phyloP scores from a whole-genome alignment of 768 basidiomycete species.

The Pulveroboletus sp. region DNA sequence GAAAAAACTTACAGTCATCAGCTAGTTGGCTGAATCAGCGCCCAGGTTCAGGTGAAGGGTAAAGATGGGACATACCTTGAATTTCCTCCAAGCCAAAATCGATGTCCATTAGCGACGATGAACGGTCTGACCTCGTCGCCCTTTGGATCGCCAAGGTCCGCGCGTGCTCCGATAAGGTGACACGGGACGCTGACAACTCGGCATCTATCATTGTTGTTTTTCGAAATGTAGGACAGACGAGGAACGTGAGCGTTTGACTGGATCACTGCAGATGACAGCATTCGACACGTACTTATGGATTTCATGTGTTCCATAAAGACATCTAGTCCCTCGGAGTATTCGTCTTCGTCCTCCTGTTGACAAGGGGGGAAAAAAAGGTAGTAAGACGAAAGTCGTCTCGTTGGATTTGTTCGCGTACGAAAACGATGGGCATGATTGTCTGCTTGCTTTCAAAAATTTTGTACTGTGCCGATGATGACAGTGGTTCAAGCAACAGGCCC shows the following conservation, averaged over 20 bases:
- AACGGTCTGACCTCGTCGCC: constrained; percentile 5
- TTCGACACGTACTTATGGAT: constrained; percentile 17
- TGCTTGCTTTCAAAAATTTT: constrained; percentile 4
- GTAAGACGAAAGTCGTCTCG: constrained; percentile 3
- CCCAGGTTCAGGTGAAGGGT: not conserved
- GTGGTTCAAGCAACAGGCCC: constrained; percentile 1
- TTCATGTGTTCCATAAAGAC: constrained; percentile 6
- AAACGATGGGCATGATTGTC: constrained; percentile 13
- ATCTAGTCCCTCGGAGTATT: constrained; percentile 16
- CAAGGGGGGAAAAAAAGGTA: not conserved
- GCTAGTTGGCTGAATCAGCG: constrained; percentile 12
- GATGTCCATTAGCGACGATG: constrained; percentile 23
- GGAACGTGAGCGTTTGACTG: not conserved
- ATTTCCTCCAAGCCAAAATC: constrained; percentile 11
- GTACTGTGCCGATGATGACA: constrained; percentile 9
- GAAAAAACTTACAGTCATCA: constrained; percentile 10
- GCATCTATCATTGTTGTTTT: constrained; percentile 5
- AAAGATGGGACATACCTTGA: constrained; percentile 11
- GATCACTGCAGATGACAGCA: not conserved
- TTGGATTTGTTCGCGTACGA: constrained; percentile 15
- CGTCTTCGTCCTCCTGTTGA: constrained; percentile 24
- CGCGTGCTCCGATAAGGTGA: constrained; percentile 19
- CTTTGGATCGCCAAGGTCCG: constrained; percentile 15
- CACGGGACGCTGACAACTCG: constrained; percentile 12
- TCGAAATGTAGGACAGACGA: not conserved